phyloP scores from a whole-genome alignment of 495 filamentous ascomycete genomes.

The Aspergillus indologenus region DNA sequence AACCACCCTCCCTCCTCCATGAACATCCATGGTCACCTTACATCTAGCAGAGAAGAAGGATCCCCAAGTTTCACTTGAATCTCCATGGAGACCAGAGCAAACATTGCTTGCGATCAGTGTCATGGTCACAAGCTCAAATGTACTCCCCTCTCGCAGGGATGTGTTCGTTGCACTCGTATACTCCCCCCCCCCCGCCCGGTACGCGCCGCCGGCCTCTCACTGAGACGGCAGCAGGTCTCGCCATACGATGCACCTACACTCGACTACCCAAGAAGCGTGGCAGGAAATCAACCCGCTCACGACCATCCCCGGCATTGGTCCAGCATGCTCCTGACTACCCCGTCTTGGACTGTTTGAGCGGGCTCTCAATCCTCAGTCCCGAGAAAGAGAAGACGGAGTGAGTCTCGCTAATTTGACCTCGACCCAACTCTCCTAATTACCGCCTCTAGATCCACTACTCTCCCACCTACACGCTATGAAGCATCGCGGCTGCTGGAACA shows the following conservation, averaged over 20 bases:
- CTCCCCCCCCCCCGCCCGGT: not conserved
- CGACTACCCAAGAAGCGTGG: not conserved
- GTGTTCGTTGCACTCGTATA: conserved; percentile 1
- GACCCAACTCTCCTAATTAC: not conserved
- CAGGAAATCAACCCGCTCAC: not conserved
- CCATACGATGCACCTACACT: conserved; percentile 2
- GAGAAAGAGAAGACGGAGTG: not conserved
- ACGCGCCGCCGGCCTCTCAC: not conserved
- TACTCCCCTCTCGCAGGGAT: not conserved
- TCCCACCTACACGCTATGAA: not conserved
- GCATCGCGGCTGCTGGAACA: conserved; percentile 1
- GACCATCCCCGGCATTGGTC: not conserved
- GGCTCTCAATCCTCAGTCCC: not conserved
- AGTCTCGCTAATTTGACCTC: not conserved
- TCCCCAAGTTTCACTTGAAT: too few relatives aligned
- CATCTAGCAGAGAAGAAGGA: too few relatives aligned
- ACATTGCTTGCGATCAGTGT: not conserved
- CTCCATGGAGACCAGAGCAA: not conserved
- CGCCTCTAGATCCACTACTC: not conserved
- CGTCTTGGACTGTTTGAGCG: not conserved
- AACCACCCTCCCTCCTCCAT: too few relatives aligned
- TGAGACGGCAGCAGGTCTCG: not conserved
- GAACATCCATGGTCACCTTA: too few relatives aligned
- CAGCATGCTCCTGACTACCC: conserved; percentile 2
- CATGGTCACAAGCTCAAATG: conserved; percentile 6